phyloP scores from a whole-genome alignment of 306 rosid genomes.

The Malus orientalis region DNA sequence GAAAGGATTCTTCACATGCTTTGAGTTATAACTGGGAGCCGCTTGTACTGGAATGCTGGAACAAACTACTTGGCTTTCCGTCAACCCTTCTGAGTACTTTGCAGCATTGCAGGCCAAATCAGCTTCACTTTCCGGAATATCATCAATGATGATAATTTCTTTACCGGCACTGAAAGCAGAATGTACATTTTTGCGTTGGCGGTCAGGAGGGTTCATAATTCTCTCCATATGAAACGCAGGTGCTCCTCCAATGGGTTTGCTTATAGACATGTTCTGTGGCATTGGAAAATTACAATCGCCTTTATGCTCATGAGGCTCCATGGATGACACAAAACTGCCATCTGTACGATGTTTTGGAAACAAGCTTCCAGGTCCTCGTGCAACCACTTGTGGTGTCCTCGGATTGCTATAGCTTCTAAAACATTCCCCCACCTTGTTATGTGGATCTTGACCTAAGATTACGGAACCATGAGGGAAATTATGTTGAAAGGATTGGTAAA shows the following conservation, averaged over 20 bases:
- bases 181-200: constrained; percentile 17
- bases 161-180: constrained; percentile 10
- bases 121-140: constrained; percentile 24
- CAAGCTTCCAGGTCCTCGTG: constrained; percentile 15
- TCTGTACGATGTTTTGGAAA: constrained; percentile 22
- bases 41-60: constrained; percentile 19
- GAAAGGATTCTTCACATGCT: constrained; percentile 3
- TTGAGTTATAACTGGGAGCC: constrained; percentile 17
- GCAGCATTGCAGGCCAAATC: constrained; percentile 15
- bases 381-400: constrained; percentile 4
- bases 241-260: constrained; percentile 18
- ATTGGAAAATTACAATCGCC: constrained; percentile 16
- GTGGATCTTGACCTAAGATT: constrained; percentile 20
- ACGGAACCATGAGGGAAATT: constrained; percentile 21
- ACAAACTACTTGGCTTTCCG: constrained; percentile 17
- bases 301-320: constrained; percentile 19
- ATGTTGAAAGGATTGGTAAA: constrained; percentile 19
- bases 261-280: constrained; percentile 3
- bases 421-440: constrained; percentile 11
- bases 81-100: constrained; percentile 22
- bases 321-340: constrained; percentile 11
- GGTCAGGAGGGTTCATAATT: constrained; percentile 5
- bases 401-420: constrained; percentile 7
- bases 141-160: constrained; percentile 35
- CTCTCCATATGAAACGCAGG: constrained; percentile 6